Evolutionary conservation across 176 grass and related monocot species (phyloP).

Genomic region (Cocos nucifera): DNA sequence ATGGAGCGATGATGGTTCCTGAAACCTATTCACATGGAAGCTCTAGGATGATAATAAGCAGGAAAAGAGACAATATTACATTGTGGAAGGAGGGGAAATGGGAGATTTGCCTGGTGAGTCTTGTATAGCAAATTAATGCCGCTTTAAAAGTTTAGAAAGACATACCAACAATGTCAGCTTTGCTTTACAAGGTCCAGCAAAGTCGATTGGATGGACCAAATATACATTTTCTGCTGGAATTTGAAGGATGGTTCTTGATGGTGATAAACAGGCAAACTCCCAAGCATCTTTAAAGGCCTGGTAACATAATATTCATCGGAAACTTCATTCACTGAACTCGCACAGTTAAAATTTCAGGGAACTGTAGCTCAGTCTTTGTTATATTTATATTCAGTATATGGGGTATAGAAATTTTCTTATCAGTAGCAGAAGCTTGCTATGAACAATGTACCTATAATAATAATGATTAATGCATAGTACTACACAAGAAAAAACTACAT

Average conservation of each 20-base stretch:
- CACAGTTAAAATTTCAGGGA: background rate
- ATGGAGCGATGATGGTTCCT: conserved; percentile 46
- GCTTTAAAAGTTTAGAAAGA: background rate
- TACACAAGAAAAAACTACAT: no score
- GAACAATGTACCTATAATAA: no score
- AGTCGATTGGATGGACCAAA: conserved; percentile 37
- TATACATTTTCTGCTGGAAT: conserved; percentile 48
- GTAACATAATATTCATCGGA: background rate
- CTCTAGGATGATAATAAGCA: background rate
- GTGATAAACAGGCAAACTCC: conserved; percentile 37
- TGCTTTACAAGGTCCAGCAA: conserved; percentile 62
- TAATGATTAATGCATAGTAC: no score
- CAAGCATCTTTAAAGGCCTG: conserved; percentile 68
- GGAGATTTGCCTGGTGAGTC: background rate
- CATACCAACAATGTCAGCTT: conserved; percentile 60
- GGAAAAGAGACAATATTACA: background rate
- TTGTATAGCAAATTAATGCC: no score
- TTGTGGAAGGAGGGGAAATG: background rate
- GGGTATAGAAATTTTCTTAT: no score
- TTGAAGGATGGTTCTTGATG: conserved; percentile 24
- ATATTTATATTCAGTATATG: no score
- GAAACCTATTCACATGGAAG: conserved; percentile 16
- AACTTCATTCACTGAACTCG: background rate
- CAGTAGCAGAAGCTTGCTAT: no score
- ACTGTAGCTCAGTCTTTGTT: no score